Base-by-base conservation (phyloP, 176 grass and related monocot genomes). In the Zea mays region DNA sequence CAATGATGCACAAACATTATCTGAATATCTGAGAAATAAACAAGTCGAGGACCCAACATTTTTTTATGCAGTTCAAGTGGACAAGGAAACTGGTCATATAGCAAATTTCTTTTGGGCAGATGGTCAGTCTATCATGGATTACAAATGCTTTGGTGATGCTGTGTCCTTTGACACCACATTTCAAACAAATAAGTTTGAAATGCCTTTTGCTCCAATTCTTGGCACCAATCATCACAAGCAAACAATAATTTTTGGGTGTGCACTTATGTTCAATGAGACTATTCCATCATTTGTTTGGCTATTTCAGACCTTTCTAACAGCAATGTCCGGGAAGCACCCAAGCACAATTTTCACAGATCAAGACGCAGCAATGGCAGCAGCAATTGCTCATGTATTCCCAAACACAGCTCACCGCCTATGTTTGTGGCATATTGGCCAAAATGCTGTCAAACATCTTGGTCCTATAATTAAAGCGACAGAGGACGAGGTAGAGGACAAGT, bases 91-190 rank as follows among this genome's bases (percentile, higher is more conserved):
- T 46, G 80, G 80, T 52, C 68, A 58, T 47, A 36, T 91, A 68
- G 80, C 89, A 5, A 91, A 91, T 38, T 81, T 79, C 60, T 88
- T 91, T 63, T 88, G 85, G 85, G 52, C 81, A 34, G 76, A 89
- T 85, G 71, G 62, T 7, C 82, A 81, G 75, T 80, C 76, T 3
- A 65, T 84, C 54, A 17, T 64, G 42, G 79, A 67, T 81, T 89
- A 81, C 62, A 51, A 67, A 35, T 81, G 84, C 71, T 89, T 89
- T 76, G 77, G 82, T 80, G 86, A 89, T 81, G 82, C 59, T 27
- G 44, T 89, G 6, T 68, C 76, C 67, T 89, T 89, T 67, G 86
- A 89, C 51, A 89, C 81, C 62, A 81, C 81, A 10, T 85, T 76
- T 69, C 12, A 20, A 12, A 80, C 50, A 71, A 81, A 74, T 19